Evolutionary conservation across 441 rosid species (phyloP).

Genomic region (Manihot esculenta): DNA sequence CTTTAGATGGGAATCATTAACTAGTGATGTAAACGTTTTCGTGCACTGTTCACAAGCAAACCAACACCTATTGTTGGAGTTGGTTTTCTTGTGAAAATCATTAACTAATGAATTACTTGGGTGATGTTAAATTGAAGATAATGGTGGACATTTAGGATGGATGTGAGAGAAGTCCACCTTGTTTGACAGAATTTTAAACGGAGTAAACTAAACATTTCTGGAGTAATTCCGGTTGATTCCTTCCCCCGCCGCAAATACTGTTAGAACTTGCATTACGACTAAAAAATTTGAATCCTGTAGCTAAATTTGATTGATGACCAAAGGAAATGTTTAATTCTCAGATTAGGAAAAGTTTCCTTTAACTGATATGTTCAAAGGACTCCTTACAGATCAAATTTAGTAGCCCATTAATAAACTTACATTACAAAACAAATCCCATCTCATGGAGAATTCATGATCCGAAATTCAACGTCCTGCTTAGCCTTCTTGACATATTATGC

Average conservation of each 20-base stretch:
- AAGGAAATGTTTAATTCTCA: background rate
- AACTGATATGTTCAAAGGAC: background rate
- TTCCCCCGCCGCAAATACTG: background rate
- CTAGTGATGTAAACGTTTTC: constrained; percentile 1
- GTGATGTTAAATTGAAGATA: background rate
- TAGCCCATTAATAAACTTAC: background rate
- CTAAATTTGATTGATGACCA: background rate
- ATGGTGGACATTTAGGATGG: background rate
- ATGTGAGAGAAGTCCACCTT: background rate
- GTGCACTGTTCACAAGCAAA: too few relatives aligned
- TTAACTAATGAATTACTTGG: background rate
- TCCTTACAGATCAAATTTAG: background rate
- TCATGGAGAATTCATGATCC: too few relatives aligned
- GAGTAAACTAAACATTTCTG: background rate
- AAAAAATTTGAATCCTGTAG: background rate
- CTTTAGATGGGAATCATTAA: constrained; percentile 26
- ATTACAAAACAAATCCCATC: too few relatives aligned
- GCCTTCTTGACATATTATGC: background rate
- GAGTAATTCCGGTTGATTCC: background rate
- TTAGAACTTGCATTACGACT: background rate
- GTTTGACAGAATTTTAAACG: background rate
- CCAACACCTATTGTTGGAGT: background rate
- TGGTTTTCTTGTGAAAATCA: background rate
- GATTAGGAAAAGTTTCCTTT: background rate
- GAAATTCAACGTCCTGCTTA: too few relatives aligned